Base-by-base conservation (phyloP, 805 yeast genomes). In the Lachancea mirantina region DNA sequence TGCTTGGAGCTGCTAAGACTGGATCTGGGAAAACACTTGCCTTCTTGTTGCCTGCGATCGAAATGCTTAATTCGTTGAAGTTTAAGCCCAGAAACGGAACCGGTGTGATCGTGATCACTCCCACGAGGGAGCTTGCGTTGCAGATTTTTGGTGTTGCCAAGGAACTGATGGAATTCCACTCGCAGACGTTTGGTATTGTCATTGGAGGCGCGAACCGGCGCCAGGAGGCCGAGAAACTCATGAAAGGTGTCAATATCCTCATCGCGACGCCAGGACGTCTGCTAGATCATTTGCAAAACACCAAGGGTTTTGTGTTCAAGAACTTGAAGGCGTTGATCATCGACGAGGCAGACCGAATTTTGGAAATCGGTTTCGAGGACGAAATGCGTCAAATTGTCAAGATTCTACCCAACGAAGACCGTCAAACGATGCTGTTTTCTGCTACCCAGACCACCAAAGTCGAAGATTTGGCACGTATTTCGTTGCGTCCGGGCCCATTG, bases 381-480 rank as follows among this genome's bases (percentile, higher is more conserved):
- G 99, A 92, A 67, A 92, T 92, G 97, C 82, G 74, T 59, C 97
- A 92, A 62, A 92, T 92, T 54, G 84, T 92, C 52, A 84, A 80
- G 61, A 84, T 94, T 42, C 67, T 92, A 51, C 98, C 98, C 27
- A 81, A 76, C 40, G 89, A 85, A 46, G 88, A 81, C 45, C 80
- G 98, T 63, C 98, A 92, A 61, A 72, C 95, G 24, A 89, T 92
- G 97, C 66, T 92, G 43, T 92, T 92, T 57, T 89, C 97, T n/a
- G 99, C 99, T 29, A 92, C 99, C 1, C 98, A 92, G 62, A 92
- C 98, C 19, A 92, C 97, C 24, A 92, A 94, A 64, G 98, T 92
- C 43, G 97, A 92, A 61, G 98, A 92, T 65, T 70, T 92, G 53
- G 98, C 99, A 10, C 76, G 99, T 62, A 89, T 92, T 33, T 89